These are phyloP conservation scores for Russula sp. DNA, from an alignment of 768 basidiomycete species.

Conservation along the genomic window DNA sequence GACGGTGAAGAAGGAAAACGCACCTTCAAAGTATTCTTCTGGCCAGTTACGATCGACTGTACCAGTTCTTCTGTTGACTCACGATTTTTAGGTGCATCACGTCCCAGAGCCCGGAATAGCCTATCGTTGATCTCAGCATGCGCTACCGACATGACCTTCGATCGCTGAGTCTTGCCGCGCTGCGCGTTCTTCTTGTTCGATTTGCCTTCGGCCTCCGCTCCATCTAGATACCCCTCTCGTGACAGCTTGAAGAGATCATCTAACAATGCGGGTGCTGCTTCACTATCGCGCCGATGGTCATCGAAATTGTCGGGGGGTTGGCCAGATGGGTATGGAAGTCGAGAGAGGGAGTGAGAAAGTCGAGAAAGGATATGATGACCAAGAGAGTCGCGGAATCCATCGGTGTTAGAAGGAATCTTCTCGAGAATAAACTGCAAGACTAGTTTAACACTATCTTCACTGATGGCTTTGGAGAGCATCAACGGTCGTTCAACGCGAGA, in stretches of 20 bases:
- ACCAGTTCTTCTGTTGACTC: constrained; percentile 1
- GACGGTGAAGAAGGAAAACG: neutral
- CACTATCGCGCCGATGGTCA: neutral
- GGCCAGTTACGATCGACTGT: neutral
- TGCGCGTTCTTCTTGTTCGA: neutral
- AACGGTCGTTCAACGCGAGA: neutral
- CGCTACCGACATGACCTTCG: neutral
- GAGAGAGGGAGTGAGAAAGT: constrained; percentile 3
- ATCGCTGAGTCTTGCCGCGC: neutral
- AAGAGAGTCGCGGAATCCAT: neutral
- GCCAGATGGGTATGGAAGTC: constrained; percentile 10
- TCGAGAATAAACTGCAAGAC: neutral
- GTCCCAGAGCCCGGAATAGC: constrained; percentile 8
- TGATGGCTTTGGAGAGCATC: constrained; percentile 11
- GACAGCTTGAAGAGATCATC: constrained; percentile 9
- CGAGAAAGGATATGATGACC: constrained; percentile 8
- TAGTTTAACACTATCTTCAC: too few species aligned
- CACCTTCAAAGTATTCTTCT: constrained; percentile 15
- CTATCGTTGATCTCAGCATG: constrained; percentile 7
- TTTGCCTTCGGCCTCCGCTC: neutral
- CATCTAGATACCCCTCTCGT: constrained; percentile 1
- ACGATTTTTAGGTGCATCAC: constrained; percentile 5
- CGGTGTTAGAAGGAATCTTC: neutral
- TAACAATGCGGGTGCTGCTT: constrained; percentile 7
- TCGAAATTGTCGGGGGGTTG: neutral